These are phyloP conservation scores for Castanopsis chinensis DNA, from an alignment of 306 rosid species.

Conservation along the genomic window DNA sequence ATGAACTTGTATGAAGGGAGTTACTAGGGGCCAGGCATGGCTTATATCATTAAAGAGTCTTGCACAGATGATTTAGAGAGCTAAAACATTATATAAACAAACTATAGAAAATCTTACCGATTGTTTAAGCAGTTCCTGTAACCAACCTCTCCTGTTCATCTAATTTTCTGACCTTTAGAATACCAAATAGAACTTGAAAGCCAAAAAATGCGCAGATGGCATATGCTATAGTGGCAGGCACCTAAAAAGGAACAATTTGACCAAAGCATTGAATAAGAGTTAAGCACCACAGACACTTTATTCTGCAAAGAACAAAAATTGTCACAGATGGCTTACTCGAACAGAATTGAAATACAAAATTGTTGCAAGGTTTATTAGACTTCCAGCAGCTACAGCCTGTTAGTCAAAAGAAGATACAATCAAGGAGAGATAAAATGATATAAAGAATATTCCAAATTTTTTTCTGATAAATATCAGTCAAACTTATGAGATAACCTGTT, in stretches of 20 bases:
- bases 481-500: not conserved
- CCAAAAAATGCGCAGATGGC: slow-evolving; percentile 71
- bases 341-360: slow-evolving; percentile 72
- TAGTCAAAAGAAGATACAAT: slow-evolving; percentile 20
- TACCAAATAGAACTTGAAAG: slow-evolving; percentile 85
- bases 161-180: slow-evolving; percentile 77
- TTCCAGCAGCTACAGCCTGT: slow-evolving; percentile 96
- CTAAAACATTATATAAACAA: not conserved
- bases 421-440: slow-evolving; percentile 19
- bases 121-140: slow-evolving; percentile 82
- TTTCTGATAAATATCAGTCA: slow-evolving; percentile 4
- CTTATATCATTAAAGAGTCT: not conserved
- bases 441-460: slow-evolving; percentile 9
- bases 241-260: slow-evolving; percentile 46
- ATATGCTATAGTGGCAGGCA: slow-evolving; percentile 75
- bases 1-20: not conserved
- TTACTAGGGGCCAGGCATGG: not conserved
- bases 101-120: slow-evolving; percentile 31
- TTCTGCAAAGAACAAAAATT: slow-evolving; percentile 5
- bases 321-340: slow-evolving; percentile 53
- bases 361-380: slow-evolving; percentile 94
- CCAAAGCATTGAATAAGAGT: slow-evolving; percentile 17
- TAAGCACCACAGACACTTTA: slow-evolving; percentile 3
- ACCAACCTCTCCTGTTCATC: slow-evolving; percentile 86
- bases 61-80: not conserved